Evolutionary conservation across 148 eudicot species (phyloP).

Genomic region (Nepenthes mirabilis): DNA sequence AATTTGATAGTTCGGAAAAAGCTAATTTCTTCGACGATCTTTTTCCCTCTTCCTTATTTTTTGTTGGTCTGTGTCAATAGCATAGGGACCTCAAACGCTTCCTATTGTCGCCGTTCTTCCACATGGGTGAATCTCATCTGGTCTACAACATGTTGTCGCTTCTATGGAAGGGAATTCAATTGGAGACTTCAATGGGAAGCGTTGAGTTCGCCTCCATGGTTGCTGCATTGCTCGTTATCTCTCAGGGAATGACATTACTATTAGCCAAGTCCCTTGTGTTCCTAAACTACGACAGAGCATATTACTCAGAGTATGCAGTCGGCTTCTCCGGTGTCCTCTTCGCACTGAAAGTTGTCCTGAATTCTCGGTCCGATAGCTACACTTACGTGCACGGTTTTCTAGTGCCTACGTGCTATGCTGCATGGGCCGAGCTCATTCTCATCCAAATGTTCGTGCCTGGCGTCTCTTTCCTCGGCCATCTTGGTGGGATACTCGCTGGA

Average conservation of each 20-base stretch:
- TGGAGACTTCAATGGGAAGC: constrained; percentile 83
- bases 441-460: constrained; percentile 75
- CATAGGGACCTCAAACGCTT: constrained; percentile 66
- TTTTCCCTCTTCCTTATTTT: not conserved
- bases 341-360: constrained; percentile 89
- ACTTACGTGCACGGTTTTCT: constrained; percentile 51
- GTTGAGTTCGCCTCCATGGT: constrained; percentile 62
- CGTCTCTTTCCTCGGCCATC: constrained; percentile 86
- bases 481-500: constrained; percentile 89
- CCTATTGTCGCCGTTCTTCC: constrained; percentile 79
- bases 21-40: too few relatives aligned
- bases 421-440: constrained; percentile 84
- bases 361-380: constrained; percentile 62
- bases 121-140: constrained; percentile 64
- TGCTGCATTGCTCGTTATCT: constrained; percentile 55
- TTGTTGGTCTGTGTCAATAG: constrained; percentile 29
- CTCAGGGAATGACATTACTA: constrained; percentile 70
- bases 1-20: too few relatives aligned
- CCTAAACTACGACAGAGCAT: constrained; percentile 39
- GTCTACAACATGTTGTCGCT: constrained; percentile 91
- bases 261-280: constrained; percentile 56
- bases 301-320: constrained; percentile 67
- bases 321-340: constrained; percentile 94
- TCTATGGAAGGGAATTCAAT: constrained; percentile 81
- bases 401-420: constrained; percentile 64